A percentile compares a stretch with the other conserved stretches of the same genome.
Conservation (phyloP, 2,329 filamentous ascomycete species). For the Arthroderma uncinatum region DNA sequence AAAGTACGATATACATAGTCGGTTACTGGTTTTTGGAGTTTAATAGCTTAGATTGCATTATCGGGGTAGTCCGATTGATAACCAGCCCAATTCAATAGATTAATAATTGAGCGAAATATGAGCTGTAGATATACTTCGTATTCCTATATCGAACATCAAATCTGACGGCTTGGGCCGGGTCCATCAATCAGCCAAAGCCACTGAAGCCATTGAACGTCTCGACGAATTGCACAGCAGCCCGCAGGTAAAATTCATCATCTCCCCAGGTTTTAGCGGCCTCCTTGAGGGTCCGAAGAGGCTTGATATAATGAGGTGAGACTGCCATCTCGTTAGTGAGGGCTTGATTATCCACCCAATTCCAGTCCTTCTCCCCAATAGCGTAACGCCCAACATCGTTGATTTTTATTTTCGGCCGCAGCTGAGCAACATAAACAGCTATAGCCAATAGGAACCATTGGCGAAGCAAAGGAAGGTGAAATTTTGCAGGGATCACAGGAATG, state of each 20-base stretch:
- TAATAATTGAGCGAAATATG: too few relatives aligned
- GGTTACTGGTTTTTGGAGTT: too few relatives aligned
- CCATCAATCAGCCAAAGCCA: constrained; percentile 3
- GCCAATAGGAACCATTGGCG: constrained; percentile 84
- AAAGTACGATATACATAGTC: too few relatives aligned
- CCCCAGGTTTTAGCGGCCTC: constrained; percentile 48
- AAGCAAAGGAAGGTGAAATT: constrained; percentile 62
- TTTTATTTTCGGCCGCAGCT: constrained; percentile 61
- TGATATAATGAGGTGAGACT: constrained; percentile 74
- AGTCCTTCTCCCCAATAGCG: constrained; percentile 55
- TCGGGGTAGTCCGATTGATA: too few relatives aligned
- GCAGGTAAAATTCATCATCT: constrained; percentile 36
- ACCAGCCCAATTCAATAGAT: too few relatives aligned
- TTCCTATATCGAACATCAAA: background rate
- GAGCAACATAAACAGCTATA: constrained; percentile 64
- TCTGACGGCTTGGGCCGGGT: background rate
- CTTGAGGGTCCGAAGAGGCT: constrained; percentile 65
- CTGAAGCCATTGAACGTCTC: constrained; percentile 32
- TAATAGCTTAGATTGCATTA: too few relatives aligned
- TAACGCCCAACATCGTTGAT: constrained; percentile 46
- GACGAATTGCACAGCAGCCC: constrained; percentile 40
- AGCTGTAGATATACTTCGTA: too few relatives aligned
- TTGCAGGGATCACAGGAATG: constrained; percentile 61
- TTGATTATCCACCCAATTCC: constrained; percentile 64
- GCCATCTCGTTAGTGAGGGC: constrained; percentile 57